Evolutionary conservation across 306 rosid species (phyloP).

Genomic region (Acacia acuminata): DNA sequence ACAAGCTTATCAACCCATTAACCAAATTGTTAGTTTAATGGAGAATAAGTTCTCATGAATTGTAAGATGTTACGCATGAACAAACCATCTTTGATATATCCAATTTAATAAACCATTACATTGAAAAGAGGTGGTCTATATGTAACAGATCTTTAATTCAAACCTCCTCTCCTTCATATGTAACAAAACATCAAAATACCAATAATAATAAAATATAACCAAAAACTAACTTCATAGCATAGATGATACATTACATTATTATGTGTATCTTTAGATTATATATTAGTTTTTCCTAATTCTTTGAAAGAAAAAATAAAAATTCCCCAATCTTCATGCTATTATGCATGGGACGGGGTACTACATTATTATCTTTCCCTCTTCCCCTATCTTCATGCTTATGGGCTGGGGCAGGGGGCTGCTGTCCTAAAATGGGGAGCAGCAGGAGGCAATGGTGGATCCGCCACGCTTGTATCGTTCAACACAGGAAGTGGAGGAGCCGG

Average conservation of each 20-base stretch:
- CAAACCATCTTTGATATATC: background rate
- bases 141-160: background rate
- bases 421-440: conserved; percentile 15
- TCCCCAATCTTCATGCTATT: too few relatives aligned
- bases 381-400: conserved; percentile 10
- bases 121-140: background rate
- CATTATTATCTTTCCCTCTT: background rate
- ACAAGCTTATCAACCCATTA: background rate
- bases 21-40: background rate
- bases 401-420: conserved; percentile 16
- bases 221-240: background rate
- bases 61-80: background rate
- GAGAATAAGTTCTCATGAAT: background rate
- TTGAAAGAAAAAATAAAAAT: too few relatives aligned
- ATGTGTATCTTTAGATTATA: too few relatives aligned
- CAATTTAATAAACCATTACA: too few relatives aligned
- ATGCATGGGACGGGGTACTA: too few relatives aligned
- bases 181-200: background rate
- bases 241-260: too few relatives aligned
- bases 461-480: conserved; percentile 48
- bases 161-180: background rate
- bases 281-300: too few relatives aligned
- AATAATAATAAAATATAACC: background rate
- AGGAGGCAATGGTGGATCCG: conserved; percentile 81
- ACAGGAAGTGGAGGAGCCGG: conserved; percentile 64